Percentiles rank a stretch among this genome's conserved stretches.
These are phyloP conservation scores for Yarrowia galli DNA, from an alignment of 1,139 yeast species.

Conservation along the genomic window DNA sequence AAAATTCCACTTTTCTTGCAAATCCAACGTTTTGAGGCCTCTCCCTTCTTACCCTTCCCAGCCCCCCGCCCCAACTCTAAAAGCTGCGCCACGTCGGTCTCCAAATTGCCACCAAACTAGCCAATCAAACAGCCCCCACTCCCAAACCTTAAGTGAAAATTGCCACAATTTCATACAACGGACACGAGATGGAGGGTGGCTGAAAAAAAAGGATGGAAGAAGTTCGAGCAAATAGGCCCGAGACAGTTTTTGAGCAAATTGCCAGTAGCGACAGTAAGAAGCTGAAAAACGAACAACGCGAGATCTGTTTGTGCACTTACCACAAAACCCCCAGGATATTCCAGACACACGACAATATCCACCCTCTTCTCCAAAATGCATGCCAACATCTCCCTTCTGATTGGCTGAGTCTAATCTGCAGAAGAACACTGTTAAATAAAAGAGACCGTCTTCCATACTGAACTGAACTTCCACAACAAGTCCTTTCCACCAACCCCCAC, in stretches of 20 bases:
- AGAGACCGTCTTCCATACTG: not conserved
- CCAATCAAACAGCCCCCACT: not conserved
- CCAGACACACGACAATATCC: not conserved
- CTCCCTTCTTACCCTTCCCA: not conserved
- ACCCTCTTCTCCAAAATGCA: not conserved
- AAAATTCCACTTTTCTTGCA: not conserved
- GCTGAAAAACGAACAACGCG: not conserved
- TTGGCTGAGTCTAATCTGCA: constrained; percentile 18
- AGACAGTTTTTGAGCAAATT: not conserved
- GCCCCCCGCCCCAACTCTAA: constrained; percentile 6
- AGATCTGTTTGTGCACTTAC: no score
- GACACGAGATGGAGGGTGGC: constrained; percentile 16
- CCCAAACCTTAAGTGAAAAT: not conserved
- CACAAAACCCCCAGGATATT: not conserved
- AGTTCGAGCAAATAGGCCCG: constrained; percentile 1
- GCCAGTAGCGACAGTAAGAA: not conserved
- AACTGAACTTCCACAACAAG: not conserved
- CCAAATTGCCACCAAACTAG: constrained; percentile 11
- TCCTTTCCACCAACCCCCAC: not conserved
- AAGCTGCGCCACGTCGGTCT: not conserved
- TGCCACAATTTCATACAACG: not conserved
- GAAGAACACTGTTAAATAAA: not conserved
- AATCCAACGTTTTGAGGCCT: no score
- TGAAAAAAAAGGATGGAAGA: not conserved
- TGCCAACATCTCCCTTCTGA: constrained; percentile 6